phyloP scores from a whole-genome alignment of 1,284 basidiomycete species.

The Pseudomicrostroma phylloplanum region DNA sequence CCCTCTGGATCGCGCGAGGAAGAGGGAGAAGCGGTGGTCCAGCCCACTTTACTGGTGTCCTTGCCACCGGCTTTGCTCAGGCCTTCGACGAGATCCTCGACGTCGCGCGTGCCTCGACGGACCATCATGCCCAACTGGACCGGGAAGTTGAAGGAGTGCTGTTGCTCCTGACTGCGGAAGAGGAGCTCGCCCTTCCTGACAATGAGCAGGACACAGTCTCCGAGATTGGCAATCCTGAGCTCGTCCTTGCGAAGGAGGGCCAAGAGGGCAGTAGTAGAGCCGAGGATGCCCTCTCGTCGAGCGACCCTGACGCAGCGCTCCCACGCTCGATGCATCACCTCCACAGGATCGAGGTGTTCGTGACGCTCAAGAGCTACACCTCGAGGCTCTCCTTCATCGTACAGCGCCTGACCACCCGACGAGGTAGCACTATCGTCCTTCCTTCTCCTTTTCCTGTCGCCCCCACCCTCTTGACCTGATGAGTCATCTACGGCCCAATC shows the following conservation, averaged over 20 bases:
- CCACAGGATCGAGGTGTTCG: slow-evolving; percentile 54
- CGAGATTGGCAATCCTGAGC: slow-evolving; percentile 80
- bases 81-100: slow-evolving; percentile 15
- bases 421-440: too few relatives aligned
- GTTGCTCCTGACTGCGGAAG: slow-evolving; percentile 88
- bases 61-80: neutral
- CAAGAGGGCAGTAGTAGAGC: slow-evolving; percentile 58
- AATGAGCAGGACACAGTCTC: slow-evolving; percentile 76
- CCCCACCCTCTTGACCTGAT: slow-evolving; percentile 1
- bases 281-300: slow-evolving; percentile 56
- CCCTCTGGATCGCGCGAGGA: neutral
- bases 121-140: slow-evolving; percentile 71
- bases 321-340: slow-evolving; percentile 59
- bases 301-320: slow-evolving; percentile 54
- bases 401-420: too few relatives aligned
- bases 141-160: slow-evolving; percentile 90
- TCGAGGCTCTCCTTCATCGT: too few relatives aligned
- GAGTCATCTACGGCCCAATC: neutral
- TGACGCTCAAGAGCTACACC: slow-evolving; percentile 12
- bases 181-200: slow-evolving; percentile 70
- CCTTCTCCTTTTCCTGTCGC: neutral
- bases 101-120: slow-evolving; percentile 7
- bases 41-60: neutral
- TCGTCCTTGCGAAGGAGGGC: slow-evolving; percentile 64
- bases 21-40: too few relatives aligned